Conservation (phyloP, 768 basidiomycete genomes). For the Boletus speciosus region DNA sequence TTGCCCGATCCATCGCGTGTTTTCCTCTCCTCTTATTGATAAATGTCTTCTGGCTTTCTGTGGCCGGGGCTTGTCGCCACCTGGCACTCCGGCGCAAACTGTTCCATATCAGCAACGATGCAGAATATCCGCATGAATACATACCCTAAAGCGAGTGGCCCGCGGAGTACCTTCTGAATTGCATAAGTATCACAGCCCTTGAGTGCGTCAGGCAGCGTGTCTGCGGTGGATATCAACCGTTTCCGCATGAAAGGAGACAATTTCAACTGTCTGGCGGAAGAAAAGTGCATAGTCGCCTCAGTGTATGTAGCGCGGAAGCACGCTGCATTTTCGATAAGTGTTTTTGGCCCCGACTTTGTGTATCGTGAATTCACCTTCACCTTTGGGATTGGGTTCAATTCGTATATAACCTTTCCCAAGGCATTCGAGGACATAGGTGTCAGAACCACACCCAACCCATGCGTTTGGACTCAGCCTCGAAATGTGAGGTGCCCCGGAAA, state of each 20-base stretch:
- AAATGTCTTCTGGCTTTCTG: slow-evolving; percentile 55
- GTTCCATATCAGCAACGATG: slow-evolving; percentile 1
- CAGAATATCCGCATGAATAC: slow-evolving; percentile 3
- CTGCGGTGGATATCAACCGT: slow-evolving; percentile 52
- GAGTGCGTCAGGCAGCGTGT: slow-evolving; percentile 55
- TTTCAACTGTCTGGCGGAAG: slow-evolving; percentile 42
- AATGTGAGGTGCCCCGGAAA: slow-evolving; percentile 55
- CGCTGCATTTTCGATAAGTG: slow-evolving; percentile 17
- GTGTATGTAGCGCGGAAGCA: slow-evolving; percentile 53
- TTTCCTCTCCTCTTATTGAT: slow-evolving; percentile 51
- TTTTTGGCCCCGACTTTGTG: not conserved
- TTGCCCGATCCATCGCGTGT: slow-evolving; percentile 21
- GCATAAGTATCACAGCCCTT: slow-evolving; percentile 70
- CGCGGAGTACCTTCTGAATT: slow-evolving; percentile 49
- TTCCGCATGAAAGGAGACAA: slow-evolving; percentile 53
- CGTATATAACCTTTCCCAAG: slow-evolving; percentile 67
- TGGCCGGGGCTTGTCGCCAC: slow-evolving; percentile 64
- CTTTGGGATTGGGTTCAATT: slow-evolving; percentile 45
- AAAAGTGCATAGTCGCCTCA: slow-evolving; percentile 45
- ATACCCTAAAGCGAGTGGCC: slow-evolving; percentile 50
- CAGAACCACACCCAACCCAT: slow-evolving; percentile 79
- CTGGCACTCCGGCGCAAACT: slow-evolving; percentile 61
- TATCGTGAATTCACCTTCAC: slow-evolving; percentile 30
- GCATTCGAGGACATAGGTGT: slow-evolving; percentile 71
- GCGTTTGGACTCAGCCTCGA: slow-evolving; percentile 52